Base-by-base conservation (phyloP, 2,329 filamentous ascomycete species). In the Phyllosticta paracitricarpa region DNA sequence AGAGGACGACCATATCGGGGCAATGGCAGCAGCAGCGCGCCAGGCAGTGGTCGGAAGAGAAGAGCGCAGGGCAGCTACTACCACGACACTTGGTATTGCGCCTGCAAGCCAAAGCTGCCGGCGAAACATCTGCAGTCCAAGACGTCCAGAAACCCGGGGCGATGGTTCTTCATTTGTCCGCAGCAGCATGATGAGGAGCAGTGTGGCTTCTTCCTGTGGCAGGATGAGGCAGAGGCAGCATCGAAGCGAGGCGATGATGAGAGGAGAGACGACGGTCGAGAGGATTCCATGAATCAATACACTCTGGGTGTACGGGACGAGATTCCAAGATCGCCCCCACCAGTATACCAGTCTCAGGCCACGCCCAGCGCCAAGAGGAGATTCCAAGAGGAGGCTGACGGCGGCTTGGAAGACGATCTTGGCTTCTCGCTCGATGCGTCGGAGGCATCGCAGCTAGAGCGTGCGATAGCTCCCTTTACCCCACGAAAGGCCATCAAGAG, bases 161-260 rank as follows among this genome's bases (percentile, higher is more conserved):
- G 77, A 66, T 82, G 78, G 77, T 84, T 86, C 70, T 84, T 83
- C 65, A 81, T 79, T 3, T 87, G 84, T 66, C 81, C 84, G 65
- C 77, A 78, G 65, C 72, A 74, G 35, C 72, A 76, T 58, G 67
- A 72, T 2, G 72, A 75, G 24, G 61, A 78, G 54, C 73, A 77
- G 51, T 86, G 84, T 66, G 74, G 73, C 0, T 83, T 86, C 71
- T 86, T 84, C 64, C 69, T 86, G 0, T 85, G 82, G 81, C 75
- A 80, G 7, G 77, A 82, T 14, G 78, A 83, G 53, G 83, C 40
- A n/a, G 40, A 71, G 73, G 52, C 63, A 66, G 19, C 58, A 80
- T 82, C 68, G 77, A 79, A 57, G 68, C 68, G 40, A n/a, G 12
- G 76, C 77, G 24, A 70, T 82, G 17, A 6, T 52, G 54, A 33